Base-by-base conservation (phyloP, 306 rosid species). In the Clitoria ternatea region DNA sequence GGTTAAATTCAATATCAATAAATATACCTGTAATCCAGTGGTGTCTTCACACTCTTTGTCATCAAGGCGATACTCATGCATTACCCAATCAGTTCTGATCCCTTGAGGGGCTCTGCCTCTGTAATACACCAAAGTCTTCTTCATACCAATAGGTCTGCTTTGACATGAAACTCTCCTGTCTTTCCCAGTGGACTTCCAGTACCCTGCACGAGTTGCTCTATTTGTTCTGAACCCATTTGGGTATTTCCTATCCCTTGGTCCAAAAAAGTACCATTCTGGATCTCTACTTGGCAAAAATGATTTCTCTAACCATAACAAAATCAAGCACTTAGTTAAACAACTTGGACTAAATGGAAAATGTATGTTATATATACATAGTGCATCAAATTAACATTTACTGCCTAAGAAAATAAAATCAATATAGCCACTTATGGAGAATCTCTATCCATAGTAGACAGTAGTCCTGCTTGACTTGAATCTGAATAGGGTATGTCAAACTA, bases 31-130 rank as follows among this genome's bases (percentile, higher is more conserved):
- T 36, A 88, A 78, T 19, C 85, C 96, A 0, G 94, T 60, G 65
- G 50, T 70, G 74, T 89, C 95, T n/a, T 89, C 96, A 0, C 72
- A 88, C 2, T 88, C 91, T 55, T 88, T 92, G 49, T 93, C 94
- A 13, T 93, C 92, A 12, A 93, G 96, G 57, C 98, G 97, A 78
- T 93, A 93, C 64, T 93, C 98, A 59, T 93, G 98, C 98, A 93
- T 93, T 1, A 93, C 98, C 98, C 98, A 93, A 26, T 93, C 96
- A 49, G 98, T 93, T 43, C 98, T 66, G 50, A 93, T 87, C 6
- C 98, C 98, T 62, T 93, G 98, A 56, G 98, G 99, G n/a, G 99
- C 99, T 62, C 97, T 85, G 5, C 99, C 99, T 81, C 85, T 82
- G 64, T 94, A 94, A 77, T 94, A 94, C 35, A 94, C 99, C 64